Evolutionary conservation across 805 yeast genomes (phyloP), one percentile per base, ranked within the genome.

Genomic region (Metschnikowia shivogae): DNA sequence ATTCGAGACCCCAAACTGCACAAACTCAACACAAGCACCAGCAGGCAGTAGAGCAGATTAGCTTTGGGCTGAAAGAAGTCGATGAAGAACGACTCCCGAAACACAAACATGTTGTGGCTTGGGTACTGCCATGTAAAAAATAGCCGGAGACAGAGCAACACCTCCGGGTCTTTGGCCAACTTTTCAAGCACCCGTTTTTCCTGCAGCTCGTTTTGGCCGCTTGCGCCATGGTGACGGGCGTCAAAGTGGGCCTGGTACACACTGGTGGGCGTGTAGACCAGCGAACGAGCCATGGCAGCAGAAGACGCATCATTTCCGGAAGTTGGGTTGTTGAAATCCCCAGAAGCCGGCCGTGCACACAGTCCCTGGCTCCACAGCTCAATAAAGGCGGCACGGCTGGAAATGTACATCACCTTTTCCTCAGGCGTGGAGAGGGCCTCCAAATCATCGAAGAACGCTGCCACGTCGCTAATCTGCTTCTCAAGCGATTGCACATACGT

Each of bases 121-220:
- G 86, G 86, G 50, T 81, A 81, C 48, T 78, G 75, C 82, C 84
- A 80, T n/a, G 72, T 73, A 58, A 80, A 81, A 57, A 81, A 72
- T n/a, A 70, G 58, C 52, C 67, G 62, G 30, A 69, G 45, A 50
- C 74, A 70, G 37, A 66, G 68, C 42, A 70, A 59, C 35, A 55
- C 46, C 34, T 55, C 57, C 8, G 54, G 48, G 39, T 52, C 51
- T 11, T 47, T 47, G 38, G 45, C 34, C 28, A 52, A 47, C 7
- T 28, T 32, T 9, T 52, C 55, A 1, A 54, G 46, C 9, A 40
- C 40, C 37, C 51, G 55, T 19, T 43, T 39, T 42, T 46, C 51
- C 39, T 53, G 50, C 31, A 32, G 42, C 31, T 46, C 35, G 28
- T 45, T 36, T 20, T 35, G 14, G 60, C 59, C 30, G 60, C 65